Conservation (phyloP, 176 grass and related monocot species). For the Triticum aestivum region DNA sequence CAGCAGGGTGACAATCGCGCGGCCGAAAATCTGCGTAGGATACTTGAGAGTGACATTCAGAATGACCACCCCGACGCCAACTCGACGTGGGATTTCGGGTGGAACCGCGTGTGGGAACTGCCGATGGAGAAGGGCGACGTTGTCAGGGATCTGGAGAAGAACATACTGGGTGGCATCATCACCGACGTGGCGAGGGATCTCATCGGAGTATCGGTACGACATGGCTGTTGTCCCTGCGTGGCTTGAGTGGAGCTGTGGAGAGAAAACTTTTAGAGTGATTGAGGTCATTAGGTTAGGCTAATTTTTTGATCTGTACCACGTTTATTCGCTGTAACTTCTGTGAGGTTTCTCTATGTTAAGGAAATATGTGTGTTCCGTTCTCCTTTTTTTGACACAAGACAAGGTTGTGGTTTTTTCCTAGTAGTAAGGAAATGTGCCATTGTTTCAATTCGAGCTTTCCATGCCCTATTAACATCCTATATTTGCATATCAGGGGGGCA, state of each 20-base stretch:
- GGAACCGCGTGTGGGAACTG: conserved; percentile 38
- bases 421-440: too few relatives aligned
- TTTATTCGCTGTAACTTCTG: background rate
- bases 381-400: too few relatives aligned
- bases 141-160: conserved; percentile 65
- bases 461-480: too few relatives aligned
- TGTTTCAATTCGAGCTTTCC: too few relatives aligned
- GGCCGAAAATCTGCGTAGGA: conserved; percentile 41
- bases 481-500: too few relatives aligned
- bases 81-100: conserved; percentile 81
- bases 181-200: conserved; percentile 76
- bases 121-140: conserved; percentile 53
- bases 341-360: background rate
- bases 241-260: conserved; percentile 13
- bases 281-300: background rate
- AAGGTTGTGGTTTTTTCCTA: too few relatives aligned
- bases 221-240: conserved; percentile 20
- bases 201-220: conserved; percentile 22
- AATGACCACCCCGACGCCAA: conserved; percentile 60
- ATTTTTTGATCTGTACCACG: background rate
- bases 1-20: background rate
- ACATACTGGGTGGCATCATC: conserved; percentile 69
- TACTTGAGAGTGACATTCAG: conserved; percentile 62
- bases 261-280: background rate
- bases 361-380: too few relatives aligned